Evolutionary conservation across 129 eudicot genomes (phyloP).

Genomic region (Ambrosia trifida): DNA sequence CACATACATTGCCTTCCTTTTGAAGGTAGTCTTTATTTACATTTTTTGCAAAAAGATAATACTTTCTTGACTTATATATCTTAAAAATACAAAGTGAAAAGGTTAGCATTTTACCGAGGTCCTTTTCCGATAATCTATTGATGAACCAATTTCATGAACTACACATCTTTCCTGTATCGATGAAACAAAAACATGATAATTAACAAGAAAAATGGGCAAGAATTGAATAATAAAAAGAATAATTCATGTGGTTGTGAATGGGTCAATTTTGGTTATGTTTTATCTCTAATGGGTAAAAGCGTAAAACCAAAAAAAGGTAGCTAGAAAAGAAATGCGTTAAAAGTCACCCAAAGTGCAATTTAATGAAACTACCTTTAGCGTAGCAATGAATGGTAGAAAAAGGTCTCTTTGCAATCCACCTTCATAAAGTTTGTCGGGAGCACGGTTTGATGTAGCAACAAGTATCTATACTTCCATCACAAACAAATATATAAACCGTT

Average conservation of each 20-base stretch:
- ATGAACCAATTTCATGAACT: slow-evolving; percentile 86
- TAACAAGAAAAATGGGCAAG: not conserved
- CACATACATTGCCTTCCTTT: not conserved
- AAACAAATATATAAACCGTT: not conserved
- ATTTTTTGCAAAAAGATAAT: slow-evolving; percentile 3
- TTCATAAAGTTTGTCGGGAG: slow-evolving; percentile 93
- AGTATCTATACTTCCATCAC: slow-evolving; percentile 72
- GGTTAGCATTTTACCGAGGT: slow-evolving; percentile 62
- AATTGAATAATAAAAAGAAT: not conserved
- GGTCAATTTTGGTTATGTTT: too few relatives aligned
- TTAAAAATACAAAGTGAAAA: not conserved
- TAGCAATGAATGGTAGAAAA: slow-evolving; percentile 89
- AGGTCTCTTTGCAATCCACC: slow-evolving; percentile 95
- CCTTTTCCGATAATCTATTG: slow-evolving; percentile 83
- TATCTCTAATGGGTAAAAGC: too few relatives aligned
- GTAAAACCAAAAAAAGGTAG: not conserved
- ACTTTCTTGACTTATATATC: not conserved
- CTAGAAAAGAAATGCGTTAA: not conserved
- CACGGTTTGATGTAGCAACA: slow-evolving; percentile 95
- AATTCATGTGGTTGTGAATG: not conserved
- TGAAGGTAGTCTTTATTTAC: not conserved
- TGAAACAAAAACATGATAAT: slow-evolving; percentile 24
- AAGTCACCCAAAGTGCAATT: not conserved
- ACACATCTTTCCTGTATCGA: slow-evolving; percentile 84
- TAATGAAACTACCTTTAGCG: slow-evolving; percentile 62